Percentiles rank a stretch among this genome's conserved stretches.
These are phyloP conservation scores for Komagataella pastoris DNA, from an alignment of 805 yeast species.

Conservation along the genomic window DNA sequence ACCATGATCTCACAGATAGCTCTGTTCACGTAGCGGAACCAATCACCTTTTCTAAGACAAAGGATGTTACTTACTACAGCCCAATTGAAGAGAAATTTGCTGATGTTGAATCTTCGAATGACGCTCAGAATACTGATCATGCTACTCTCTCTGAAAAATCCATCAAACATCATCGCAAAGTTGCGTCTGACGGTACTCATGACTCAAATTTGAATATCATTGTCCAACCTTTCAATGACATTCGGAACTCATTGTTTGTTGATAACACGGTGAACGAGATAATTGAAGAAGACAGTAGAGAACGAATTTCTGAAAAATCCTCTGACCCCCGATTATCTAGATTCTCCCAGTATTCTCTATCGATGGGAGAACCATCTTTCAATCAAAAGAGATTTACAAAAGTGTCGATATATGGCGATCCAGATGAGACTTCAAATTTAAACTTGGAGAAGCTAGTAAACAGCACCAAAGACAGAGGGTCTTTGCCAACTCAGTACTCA, in stretches of 20 bases:
- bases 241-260: constrained; percentile 13
- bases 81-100: constrained; percentile 11
- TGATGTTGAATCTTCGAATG: constrained; percentile 11
- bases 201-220: constrained; percentile 9
- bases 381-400: constrained; percentile 2
- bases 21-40: constrained; percentile 18
- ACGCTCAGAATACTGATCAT: constrained; percentile 1
- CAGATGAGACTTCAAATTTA: constrained; percentile 2
- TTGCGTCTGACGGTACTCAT: constrained; percentile 10
- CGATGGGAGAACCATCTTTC: not conserved
- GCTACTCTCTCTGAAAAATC: constrained; percentile 5
- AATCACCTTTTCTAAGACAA: constrained; percentile 11
- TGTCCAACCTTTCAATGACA: constrained; percentile 9
- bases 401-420: constrained; percentile 6
- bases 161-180: constrained; percentile 15
- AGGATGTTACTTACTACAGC: not conserved
- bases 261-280: constrained; percentile 5
- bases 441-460: not conserved
- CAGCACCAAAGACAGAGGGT: not conserved
- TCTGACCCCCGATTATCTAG: not conserved
- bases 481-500: not conserved
- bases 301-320: not conserved
- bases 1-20: constrained; percentile 15
- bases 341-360: constrained; percentile 8
- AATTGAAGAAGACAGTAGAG: not conserved